A percentile compares a stretch with the other conserved stretches of the same genome.
Evolutionary conservation across 306 rosid species (phyloP).

Genomic region (Ceratonia siliqua): DNA sequence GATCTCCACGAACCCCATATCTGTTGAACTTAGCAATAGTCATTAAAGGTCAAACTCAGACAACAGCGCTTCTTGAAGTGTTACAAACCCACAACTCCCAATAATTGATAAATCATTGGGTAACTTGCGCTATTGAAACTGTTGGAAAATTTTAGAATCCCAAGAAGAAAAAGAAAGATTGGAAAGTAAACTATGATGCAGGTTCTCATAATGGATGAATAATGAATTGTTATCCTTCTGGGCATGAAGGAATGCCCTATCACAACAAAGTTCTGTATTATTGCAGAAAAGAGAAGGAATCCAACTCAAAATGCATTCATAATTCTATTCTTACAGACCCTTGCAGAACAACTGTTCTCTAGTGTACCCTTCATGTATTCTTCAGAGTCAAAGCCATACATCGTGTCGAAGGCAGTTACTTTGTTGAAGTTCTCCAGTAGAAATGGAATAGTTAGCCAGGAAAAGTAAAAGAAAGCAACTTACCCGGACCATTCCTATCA

Average conservation of each 20-base stretch:
- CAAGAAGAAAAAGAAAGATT: neutral
- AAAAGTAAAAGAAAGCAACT: conserved; percentile 27
- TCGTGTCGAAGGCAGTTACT: conserved; percentile 13
- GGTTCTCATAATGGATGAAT: neutral
- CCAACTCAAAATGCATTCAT: neutral
- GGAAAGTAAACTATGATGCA: neutral
- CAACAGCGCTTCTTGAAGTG: neutral
- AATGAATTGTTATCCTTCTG: neutral
- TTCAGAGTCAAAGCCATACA: neutral
- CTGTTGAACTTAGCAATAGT: neutral
- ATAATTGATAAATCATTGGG: neutral
- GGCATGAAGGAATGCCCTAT: neutral
- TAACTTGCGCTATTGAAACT: neutral
- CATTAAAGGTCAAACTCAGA: neutral
- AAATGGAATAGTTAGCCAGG: neutral
- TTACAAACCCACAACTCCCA: neutral
- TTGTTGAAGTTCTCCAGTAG: neutral
- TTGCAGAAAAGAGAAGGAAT: neutral
- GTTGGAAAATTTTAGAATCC: neutral
- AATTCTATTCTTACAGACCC: neutral
- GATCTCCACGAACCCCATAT: neutral
- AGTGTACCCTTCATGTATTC: neutral
- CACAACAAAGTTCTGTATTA: neutral
- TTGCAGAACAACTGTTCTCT: neutral
- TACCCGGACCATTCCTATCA: conserved; percentile 28